Evolutionary conservation across 352 stramenopile species (phyloP), one percentile per base, ranked within the genome.

Genomic region (Pythium dissimile): DNA sequence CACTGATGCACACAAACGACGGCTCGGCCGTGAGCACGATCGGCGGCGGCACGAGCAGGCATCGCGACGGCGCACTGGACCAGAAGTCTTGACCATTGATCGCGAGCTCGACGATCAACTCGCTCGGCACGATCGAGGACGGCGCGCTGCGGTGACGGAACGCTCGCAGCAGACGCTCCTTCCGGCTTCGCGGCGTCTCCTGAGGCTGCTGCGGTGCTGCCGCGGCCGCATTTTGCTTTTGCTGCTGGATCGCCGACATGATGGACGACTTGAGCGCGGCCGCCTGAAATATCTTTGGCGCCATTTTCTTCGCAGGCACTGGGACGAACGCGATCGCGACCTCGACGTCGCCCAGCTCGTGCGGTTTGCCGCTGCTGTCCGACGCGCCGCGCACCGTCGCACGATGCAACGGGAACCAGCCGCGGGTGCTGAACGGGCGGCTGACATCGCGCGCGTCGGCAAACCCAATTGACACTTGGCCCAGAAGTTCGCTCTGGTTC

Each of bases 401-500:
- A 11, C 78, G 62, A 41, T 62, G 71, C 10, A 89, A 52, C 5
- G 80, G 75, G 5, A 91, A 67, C 76, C 74, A 89, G 3, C 64
- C 71, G 8, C 78, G 78, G 0, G 76, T 45, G 2, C 62, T 54
- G 47, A 89, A 84, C 21, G 75, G 52, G 12, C 68, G 61, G 0
- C 30, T 44, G 15, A 68, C 57, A 1, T 73, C 57, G 9, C 46
- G 52, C 2, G 42, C 20, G 15, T 71, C 59, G 13, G 43, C 16
- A 34, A 91, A 80, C 1, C 20, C 42, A 10, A 89, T 60, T 30
- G 84, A 62, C 13, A 85, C 45, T 26, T 84, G 75, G 1, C 80
- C 80, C 5, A 91, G 45, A 30, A 80, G 66, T 53, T 89, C 81
- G 39, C 81, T 88, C 28, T 89, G 78, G 44, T 89, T 78, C 3